Evolutionary conservation across 2,329 filamentous ascomycete genomes (phyloP), one percentile per base, ranked within the genome.

Genomic region (Westerdykella sp.): DNA sequence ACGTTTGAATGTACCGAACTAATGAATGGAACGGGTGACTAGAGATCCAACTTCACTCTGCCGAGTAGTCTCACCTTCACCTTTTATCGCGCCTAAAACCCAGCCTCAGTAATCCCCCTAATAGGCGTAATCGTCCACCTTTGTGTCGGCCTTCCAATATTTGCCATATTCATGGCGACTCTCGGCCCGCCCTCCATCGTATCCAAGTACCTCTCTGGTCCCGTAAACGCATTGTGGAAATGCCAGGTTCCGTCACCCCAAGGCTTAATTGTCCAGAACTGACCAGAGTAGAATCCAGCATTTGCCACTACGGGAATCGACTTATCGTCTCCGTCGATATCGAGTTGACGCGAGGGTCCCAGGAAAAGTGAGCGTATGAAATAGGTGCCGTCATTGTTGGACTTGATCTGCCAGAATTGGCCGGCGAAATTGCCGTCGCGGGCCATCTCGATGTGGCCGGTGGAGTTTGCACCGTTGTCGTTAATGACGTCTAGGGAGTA

Each of bases 401-500:
- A 39, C 7, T 47, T 50, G 39, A 59, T 46, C 36, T 60, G 55
- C 57, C 53, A 60, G 44, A 42, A 44, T 36, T 62, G 56, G n/a
- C 56, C 53, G 10, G 49, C 44, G 45, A 55, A 52, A 30, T 53
- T 47, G 14, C 44, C 51, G 16, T 45, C 47, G 14, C 41, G 42
- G 2, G 42, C 46, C 47, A 59, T 51, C 16, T 54, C 43, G 21
- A 58, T 21, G 12, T 45, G 40, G 2, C 53, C 53, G 2, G 34
- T 43, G 37, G 42, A 53, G 30, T 52, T 42, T 7, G 18, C 30
- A 11, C 37, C 46, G n/a, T 44, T 41, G 39, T 58, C 54, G 22
- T 59, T 58, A 34, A 59, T 45, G n/a, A 55, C 46, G n/a, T 54
- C 54, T 14, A 57, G 49, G 18, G 54, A 54, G 37, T 55, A 37